phyloP scores from a whole-genome alignment of 805 yeast species.

The Spathaspora hagerdaliae region DNA sequence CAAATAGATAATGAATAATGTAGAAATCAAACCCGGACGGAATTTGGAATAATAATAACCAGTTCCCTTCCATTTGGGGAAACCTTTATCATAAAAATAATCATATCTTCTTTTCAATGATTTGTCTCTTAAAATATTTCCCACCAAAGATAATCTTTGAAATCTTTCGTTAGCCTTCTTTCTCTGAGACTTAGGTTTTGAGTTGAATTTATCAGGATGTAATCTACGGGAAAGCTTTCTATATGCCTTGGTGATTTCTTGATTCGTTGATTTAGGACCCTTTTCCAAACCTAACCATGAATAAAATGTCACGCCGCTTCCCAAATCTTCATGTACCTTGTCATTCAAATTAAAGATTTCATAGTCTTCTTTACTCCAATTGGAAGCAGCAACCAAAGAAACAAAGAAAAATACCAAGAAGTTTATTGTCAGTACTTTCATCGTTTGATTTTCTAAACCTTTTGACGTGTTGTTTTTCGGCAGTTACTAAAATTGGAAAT shows the following conservation, averaged over 20 bases:
- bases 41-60: slow-evolving; percentile 63
- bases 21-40: slow-evolving; percentile 60
- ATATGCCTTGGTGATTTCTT: slow-evolving; percentile 62
- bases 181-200: slow-evolving; percentile 22
- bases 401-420: slow-evolving; percentile 2
- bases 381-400: slow-evolving; percentile 22
- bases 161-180: slow-evolving; percentile 64
- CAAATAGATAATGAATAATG: slow-evolving; percentile 47
- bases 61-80: slow-evolving; percentile 75
- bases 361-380: slow-evolving; percentile 65
- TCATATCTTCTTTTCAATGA: slow-evolving; percentile 70
- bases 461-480: neutral
- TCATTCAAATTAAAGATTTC: slow-evolving; percentile 76
- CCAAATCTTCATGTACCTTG: slow-evolving; percentile 59
- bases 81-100: slow-evolving; percentile 75
- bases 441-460: neutral
- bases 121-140: slow-evolving; percentile 61
- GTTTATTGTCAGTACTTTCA: neutral
- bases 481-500: no score
- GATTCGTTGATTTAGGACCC: slow-evolving; percentile 43
- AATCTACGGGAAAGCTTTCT: slow-evolving; percentile 64
- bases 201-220: slow-evolving; percentile 77
- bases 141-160: slow-evolving; percentile 72
- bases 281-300: slow-evolving; percentile 53
- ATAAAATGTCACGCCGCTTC: slow-evolving; percentile 61